Percentiles rank a stretch among this genome's conserved stretches.
Evolutionary conservation across 2,329 filamentous ascomycete genomes (phyloP).

Genomic region (Penicillium palitans): DNA sequence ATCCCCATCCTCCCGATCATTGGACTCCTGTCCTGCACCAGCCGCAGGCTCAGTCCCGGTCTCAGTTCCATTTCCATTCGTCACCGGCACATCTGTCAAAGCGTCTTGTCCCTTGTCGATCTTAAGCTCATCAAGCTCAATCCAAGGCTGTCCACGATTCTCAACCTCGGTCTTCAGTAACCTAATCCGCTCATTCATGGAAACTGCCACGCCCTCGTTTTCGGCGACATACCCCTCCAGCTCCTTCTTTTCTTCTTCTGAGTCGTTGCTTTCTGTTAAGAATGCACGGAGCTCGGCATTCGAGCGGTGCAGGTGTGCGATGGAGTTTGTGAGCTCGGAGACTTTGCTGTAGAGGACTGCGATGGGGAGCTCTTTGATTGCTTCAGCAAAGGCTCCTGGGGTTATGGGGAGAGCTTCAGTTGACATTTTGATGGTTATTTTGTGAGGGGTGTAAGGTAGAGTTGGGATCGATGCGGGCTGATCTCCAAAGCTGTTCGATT

Average conservation of each 20-base stretch:
- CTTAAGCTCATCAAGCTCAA: slow-evolving; percentile 30
- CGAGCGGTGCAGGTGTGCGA: slow-evolving; percentile 58
- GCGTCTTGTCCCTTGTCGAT: slow-evolving; percentile 26
- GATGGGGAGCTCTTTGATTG: slow-evolving; percentile 59
- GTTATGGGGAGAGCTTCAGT: slow-evolving; percentile 51
- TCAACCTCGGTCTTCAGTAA: slow-evolving; percentile 55
- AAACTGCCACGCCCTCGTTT: slow-evolving; percentile 57
- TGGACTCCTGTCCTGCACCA: slow-evolving; percentile 5
- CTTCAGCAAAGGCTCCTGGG: slow-evolving; percentile 53
- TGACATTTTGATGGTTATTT: slow-evolving; percentile 47
- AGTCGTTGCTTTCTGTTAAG: slow-evolving; percentile 50
- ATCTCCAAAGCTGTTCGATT: not conserved
- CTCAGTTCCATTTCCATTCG: slow-evolving; percentile 23
- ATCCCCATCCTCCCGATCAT: slow-evolving; percentile 26
- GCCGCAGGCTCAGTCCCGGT: slow-evolving; percentile 3
- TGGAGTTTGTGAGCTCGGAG: slow-evolving; percentile 60
- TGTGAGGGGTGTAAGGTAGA: not conserved
- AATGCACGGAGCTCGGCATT: slow-evolving; percentile 59
- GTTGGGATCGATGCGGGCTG: not conserved
- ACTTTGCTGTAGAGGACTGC: slow-evolving; percentile 61
- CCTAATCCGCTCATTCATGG: slow-evolving; percentile 57
- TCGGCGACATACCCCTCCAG: slow-evolving; percentile 50
- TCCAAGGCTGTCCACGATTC: slow-evolving; percentile 57
- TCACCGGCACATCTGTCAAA: slow-evolving; percentile 18
- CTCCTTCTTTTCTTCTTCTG: slow-evolving; percentile 48